Conservation (phyloP, 202 grass and related monocot species). For the Panicum virgatum region DNA sequence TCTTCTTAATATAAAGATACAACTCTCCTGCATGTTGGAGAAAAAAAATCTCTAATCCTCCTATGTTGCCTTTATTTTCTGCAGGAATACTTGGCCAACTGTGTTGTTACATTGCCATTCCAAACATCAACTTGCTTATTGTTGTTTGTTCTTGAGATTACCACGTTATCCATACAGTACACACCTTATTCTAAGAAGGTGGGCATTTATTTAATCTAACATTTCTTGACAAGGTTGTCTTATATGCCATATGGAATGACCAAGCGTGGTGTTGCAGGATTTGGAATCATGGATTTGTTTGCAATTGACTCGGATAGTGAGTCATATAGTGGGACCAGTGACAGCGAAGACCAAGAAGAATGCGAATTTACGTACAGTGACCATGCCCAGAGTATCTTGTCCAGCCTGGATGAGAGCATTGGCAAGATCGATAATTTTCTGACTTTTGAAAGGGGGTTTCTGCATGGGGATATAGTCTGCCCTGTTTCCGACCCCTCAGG, state of each 20-base stretch:
- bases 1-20: no score
- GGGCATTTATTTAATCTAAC: not conserved
- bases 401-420: constrained; percentile 86
- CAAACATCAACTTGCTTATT: constrained; percentile 11
- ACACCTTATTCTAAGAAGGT: constrained; percentile 42
- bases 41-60: not conserved
- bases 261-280: constrained; percentile 32
- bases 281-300: constrained; percentile 64
- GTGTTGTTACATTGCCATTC: constrained; percentile 8
- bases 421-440: constrained; percentile 88
- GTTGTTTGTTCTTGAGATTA: constrained; percentile 25
- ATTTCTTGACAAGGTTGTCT: constrained; percentile 21
- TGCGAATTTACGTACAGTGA: constrained; percentile 60
- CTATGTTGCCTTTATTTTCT: constrained; percentile 2
- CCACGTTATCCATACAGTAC: constrained; percentile 18
- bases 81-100: not conserved
- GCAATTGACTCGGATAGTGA: constrained; percentile 71
- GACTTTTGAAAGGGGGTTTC: constrained; percentile 79
- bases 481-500: constrained; percentile 68
- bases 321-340: constrained; percentile 65
- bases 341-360: constrained; percentile 88
- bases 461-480: constrained; percentile 84
- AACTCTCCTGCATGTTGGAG: no score
- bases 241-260: constrained; percentile 17
- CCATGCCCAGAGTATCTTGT: constrained; percentile 72